Evolutionary conservation across 2,329 filamentous ascomycete genomes (phyloP), one percentile per base, ranked within the genome.

Genomic region (Colletotrichum abscissum): DNA sequence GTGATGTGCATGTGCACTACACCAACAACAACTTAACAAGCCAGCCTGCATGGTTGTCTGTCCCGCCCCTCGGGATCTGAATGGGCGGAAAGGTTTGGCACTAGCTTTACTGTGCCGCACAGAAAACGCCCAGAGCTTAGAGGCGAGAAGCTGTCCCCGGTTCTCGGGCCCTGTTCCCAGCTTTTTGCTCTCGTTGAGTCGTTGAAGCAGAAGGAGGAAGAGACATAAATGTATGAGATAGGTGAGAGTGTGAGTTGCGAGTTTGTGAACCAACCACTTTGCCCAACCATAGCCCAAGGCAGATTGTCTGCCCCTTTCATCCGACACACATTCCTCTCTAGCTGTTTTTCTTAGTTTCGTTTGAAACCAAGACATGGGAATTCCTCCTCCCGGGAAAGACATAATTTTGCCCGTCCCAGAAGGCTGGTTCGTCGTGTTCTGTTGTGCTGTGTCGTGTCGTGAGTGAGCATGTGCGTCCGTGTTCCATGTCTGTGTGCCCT

Each of bases 161-260:
- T 57, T 65, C 33, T 57, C 63, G 63, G 63, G 63, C 52, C 52
- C 63, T 57, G 52, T 42, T 42, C 52, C 63, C 52, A 65, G 63
- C 62, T n/a, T 42, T n/a, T 5, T 14, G n/a, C 14, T 30, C 8
- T 22, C 4, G 14, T 22, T n/a, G 38, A 42, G 38, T 42, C 38
- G 38, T 16, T 24, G 11, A 11, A 14, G 22, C 11, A 11, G 52
- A 28, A n/a, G 30, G 30, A 54, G 7, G 30, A 22, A 63, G 62
- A 52, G 42, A 49, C 42, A 9, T 14, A 5, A 2, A 54, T 33
- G 42, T 19, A 19, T 19, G 38, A 42, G 38, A 19, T 42, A 42
- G 14, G 38, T 42, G 14, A 42, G 35, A 42, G 38, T 11, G 8
- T 33, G 8, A 33, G 30, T 33, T 33, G 24, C 19, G 9, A 63